Base-by-base conservation (phyloP, 345 rosid species). In the Limnanthes douglasii region DNA sequence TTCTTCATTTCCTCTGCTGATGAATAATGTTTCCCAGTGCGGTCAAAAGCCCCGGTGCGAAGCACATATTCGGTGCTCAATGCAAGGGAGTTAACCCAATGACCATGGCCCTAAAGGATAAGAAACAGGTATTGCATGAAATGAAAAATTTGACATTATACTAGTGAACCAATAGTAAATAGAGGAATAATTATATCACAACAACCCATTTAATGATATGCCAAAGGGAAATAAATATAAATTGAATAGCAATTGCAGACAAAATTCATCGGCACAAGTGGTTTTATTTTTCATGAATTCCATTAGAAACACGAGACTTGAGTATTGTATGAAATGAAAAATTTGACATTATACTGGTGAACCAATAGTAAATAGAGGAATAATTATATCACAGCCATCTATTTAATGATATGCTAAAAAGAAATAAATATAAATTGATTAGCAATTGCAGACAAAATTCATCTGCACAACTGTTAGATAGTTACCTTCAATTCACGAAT, bases 51-150 rank as follows among this genome's bases (percentile, higher is more conserved):
- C 53, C 94, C 95, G 22, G 95, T 83, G 3, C 92, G 78, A 34
- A 88, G 95, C 57, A 79, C 90, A 46, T 79, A 83, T 31, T 83
- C 97, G 0, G 95, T 88, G 74, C 94, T 88, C 54, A 81, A 54
- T 21, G 95, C 95, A 59, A 88, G 94, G 36, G 97, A 79, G 49
- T 88, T 88, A 31, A 88, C 81, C 97, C 97, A 84, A 66, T 80
- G 94, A 5, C 86, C 97, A 62, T 86, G 97, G 61, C 97, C 97
- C 95, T 88, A 29, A 26, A 36, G 37, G 34, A 36, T 11, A 26
- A 45, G 11, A 22, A 39, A n/a, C n/a, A n/a, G n/a, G n/a, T n/a
- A n/a, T n/a, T n/a, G 37, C 24, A 29, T 15, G 11, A 31, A 21
- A 37, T 12, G 5, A 31, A 16, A 14, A 47, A 18, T 11, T n/a